Evolutionary conservation across 345 rosid species (phyloP).

Genomic region (Camelina laxa): DNA sequence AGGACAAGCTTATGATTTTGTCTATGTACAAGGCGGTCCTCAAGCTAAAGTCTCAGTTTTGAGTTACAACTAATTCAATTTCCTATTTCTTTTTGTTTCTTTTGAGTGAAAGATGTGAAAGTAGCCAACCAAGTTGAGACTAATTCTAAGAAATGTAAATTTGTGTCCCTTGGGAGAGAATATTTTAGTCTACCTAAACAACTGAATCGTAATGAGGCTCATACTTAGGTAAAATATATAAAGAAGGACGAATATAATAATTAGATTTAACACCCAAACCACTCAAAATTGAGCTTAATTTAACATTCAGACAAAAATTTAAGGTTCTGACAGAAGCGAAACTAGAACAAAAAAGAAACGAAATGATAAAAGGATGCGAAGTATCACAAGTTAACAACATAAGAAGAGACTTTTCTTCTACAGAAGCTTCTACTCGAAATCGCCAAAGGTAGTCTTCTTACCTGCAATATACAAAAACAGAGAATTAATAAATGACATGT

Average conservation of each 20-base stretch:
- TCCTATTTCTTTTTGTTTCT: neutral
- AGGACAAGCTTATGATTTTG: slow-evolving; percentile 55
- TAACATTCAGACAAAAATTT: slow-evolving; percentile 36
- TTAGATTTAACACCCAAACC: slow-evolving; percentile 24
- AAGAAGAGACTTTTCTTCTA: slow-evolving; percentile 23
- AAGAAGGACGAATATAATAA: neutral
- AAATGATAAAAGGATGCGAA: neutral
- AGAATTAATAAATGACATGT: neutral
- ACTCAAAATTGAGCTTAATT: slow-evolving; percentile 20
- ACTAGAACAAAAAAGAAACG: slow-evolving; percentile 24
- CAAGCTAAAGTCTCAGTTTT: slow-evolving; percentile 67
- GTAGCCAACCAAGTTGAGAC: slow-evolving; percentile 38
- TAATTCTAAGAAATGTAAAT: slow-evolving; percentile 36
- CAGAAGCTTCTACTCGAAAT: slow-evolving; percentile 38
- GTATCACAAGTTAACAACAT: slow-evolving; percentile 22
- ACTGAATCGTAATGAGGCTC: too few species aligned
- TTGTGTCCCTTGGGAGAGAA: slow-evolving; percentile 14
- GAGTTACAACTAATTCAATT: slow-evolving; percentile 55
- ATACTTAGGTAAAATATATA: neutral
- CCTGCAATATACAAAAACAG: slow-evolving; percentile 34
- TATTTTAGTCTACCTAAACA: neutral
- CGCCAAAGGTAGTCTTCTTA: slow-evolving; percentile 49
- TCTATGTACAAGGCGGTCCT: slow-evolving; percentile 81
- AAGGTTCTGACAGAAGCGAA: slow-evolving; percentile 23
- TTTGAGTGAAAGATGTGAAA: slow-evolving; percentile 2